Conservation (phyloP, 345 rosid species). For the Reutealis trisperma region DNA sequence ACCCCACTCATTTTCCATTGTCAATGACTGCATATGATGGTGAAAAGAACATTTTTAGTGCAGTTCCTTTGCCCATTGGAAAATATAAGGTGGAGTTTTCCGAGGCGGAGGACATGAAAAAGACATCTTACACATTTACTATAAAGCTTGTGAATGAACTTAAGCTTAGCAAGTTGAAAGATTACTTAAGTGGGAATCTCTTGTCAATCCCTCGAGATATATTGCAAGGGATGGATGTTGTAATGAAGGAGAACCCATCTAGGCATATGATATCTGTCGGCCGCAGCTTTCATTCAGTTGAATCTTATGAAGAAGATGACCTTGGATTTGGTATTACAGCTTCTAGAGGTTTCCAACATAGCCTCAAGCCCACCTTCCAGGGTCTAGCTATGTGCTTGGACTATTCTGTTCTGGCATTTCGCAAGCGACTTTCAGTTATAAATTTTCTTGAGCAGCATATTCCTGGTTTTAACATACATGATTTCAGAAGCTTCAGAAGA, state of each 20-base stretch:
- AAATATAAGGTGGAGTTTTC: conserved; percentile 44
- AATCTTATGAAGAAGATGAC: conserved; percentile 30
- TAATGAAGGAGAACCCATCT: conserved; percentile 85
- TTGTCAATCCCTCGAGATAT: conserved; percentile 61
- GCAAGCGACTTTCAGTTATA: conserved; percentile 56
- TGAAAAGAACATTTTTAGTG: conserved; percentile 82
- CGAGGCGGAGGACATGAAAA: conserved; percentile 44
- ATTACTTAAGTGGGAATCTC: conserved; percentile 46
- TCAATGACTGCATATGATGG: conserved; percentile 80
- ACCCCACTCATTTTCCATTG: conserved; percentile 47
- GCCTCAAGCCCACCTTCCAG: conserved; percentile 76
- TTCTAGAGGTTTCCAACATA: conserved; percentile 68
- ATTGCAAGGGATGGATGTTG: conserved; percentile 86
- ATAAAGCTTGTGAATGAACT: conserved; percentile 70
- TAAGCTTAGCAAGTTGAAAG: conserved; percentile 55
- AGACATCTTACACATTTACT: conserved; percentile 34
- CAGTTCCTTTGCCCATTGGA: conserved; percentile 52
- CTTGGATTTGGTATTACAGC: conserved; percentile 64
- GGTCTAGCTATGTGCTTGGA: conserved; percentile 74
- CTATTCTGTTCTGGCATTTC: conserved; percentile 72
- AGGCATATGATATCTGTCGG: conserved; percentile 64
- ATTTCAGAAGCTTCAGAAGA: conserved; percentile 26
- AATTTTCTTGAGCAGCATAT: conserved; percentile 57
- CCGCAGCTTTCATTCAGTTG: conserved; percentile 52
- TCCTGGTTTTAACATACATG: conserved; percentile 24